These are phyloP conservation scores for Cymodocea nodosa DNA, from an alignment of 116 monocot species.

Conservation along the genomic window DNA sequence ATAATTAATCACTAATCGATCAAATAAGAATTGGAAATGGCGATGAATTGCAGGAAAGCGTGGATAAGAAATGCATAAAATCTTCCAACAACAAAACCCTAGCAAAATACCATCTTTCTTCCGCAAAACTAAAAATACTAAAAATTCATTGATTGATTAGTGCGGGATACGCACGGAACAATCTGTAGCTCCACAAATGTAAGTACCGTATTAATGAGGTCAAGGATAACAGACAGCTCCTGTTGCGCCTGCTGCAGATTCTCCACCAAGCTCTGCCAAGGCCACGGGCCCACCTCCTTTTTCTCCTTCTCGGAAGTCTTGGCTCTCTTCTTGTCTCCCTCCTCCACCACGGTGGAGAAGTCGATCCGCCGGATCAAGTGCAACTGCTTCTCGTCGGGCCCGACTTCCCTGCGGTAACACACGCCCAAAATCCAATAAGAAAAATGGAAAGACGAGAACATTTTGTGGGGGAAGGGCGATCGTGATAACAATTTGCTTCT, in stretches of 20 bases:
- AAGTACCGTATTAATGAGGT: slow-evolving; percentile 17
- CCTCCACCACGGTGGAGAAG: slow-evolving; percentile 65
- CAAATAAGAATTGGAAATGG: no score
- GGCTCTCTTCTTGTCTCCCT: slow-evolving; percentile 47
- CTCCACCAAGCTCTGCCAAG: slow-evolving; percentile 79
- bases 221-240: slow-evolving; percentile 18
- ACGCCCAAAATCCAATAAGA: no score
- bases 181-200: neutral
- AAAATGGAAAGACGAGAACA: neutral
- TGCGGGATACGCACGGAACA: no score
- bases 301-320: slow-evolving; percentile 16
- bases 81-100: no score
- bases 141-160: no score
- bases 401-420: slow-evolving; percentile 41
- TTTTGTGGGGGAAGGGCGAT: neutral
- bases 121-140: no score
- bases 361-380: slow-evolving; percentile 67
- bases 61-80: no score
- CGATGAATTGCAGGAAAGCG: no score
- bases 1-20: no score
- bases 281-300: slow-evolving; percentile 10
- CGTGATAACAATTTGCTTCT: neutral
- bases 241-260: slow-evolving; percentile 13
- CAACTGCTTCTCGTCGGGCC: slow-evolving; percentile 67
- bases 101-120: no score